phyloP scores from a whole-genome alignment of 2,329 filamentous ascomycete genomes.

The Penicillium thymicola region DNA sequence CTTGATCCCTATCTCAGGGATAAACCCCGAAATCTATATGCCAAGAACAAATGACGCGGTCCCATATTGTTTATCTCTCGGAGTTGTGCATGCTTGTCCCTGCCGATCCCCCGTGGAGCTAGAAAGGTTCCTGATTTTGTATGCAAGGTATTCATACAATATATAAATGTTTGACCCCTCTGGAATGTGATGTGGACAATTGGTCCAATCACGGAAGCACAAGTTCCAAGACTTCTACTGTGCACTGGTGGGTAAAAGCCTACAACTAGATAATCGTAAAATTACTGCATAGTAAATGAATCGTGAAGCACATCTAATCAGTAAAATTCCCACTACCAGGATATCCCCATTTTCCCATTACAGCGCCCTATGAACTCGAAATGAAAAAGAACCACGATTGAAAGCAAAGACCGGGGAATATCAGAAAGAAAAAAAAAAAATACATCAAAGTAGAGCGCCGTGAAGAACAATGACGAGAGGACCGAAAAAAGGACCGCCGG shows the following conservation, averaged over 20 bases:
- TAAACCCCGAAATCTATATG: neutral
- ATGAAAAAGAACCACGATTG: slow-evolving; percentile 14
- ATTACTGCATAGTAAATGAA: neutral
- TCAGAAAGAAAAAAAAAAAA: slow-evolving; percentile 18
- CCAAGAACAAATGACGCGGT: slow-evolving; percentile 1
- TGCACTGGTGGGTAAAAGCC: too few species aligned
- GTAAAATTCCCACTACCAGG: slow-evolving; percentile 35
- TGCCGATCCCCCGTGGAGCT: slow-evolving; percentile 20
- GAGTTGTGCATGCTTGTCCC: slow-evolving; percentile 13
- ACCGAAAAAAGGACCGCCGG: neutral
- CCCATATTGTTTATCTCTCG: slow-evolving; percentile 11
- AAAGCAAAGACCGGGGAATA: slow-evolving; percentile 26
- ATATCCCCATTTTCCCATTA: slow-evolving; percentile 40
- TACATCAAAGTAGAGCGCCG: slow-evolving; percentile 28
- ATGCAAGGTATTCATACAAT: neutral
- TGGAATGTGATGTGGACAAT: neutral
- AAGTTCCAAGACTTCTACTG: neutral
- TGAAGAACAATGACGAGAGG: slow-evolving; percentile 17
- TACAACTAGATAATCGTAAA: neutral
- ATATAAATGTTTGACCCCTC: neutral
- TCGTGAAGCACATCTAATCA: slow-evolving; percentile 12
- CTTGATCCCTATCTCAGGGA: neutral
- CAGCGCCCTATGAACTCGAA: slow-evolving; percentile 37
- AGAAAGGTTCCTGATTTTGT: neutral
- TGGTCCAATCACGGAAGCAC: neutral